phyloP scores from a whole-genome alignment of 2,329 filamentous ascomycete species.

The Metarhizium rileyi region DNA sequence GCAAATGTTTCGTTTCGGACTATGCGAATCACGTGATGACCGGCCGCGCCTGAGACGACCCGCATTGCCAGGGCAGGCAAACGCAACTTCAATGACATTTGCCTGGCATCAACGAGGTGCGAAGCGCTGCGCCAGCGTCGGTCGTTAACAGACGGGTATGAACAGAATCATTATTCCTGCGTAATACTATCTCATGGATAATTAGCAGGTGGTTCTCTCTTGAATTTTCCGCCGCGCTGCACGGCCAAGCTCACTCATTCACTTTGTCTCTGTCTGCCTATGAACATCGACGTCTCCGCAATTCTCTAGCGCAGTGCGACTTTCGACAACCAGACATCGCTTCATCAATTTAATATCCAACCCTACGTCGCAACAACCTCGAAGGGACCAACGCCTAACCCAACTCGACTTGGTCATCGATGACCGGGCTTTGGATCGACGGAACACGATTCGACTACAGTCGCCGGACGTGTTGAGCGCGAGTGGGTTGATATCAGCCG shows the following conservation, averaged over 20 bases:
- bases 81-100: constrained; percentile 5
- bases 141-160: background rate
- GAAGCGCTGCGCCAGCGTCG: constrained; percentile 6
- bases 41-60: background rate
- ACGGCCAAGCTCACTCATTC: constrained; percentile 4
- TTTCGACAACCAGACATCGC: constrained; percentile 8
- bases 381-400: constrained; percentile 3
- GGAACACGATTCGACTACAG: background rate
- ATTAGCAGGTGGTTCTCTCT: background rate
- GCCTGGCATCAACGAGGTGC: constrained; percentile 5
- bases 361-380: background rate
- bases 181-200: background rate
- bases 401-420: constrained; percentile 7
- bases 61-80: background rate
- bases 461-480: constrained; percentile 3
- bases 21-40: constrained; percentile 1
- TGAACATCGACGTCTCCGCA: constrained; percentile 10
- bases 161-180: background rate
- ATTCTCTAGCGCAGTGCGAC: constrained; percentile 12
- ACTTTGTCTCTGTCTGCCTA: background rate
- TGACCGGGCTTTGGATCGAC: constrained; percentile 8
- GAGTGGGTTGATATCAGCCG: background rate
- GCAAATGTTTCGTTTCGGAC: background rate
- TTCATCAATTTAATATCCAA: constrained; percentile 1
- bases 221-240: constrained; percentile 5